Evolutionary conservation across 148 eudicot genomes (phyloP), one percentile per base, ranked within the genome.

Genomic region (Chenopodium berlandieri): DNA sequence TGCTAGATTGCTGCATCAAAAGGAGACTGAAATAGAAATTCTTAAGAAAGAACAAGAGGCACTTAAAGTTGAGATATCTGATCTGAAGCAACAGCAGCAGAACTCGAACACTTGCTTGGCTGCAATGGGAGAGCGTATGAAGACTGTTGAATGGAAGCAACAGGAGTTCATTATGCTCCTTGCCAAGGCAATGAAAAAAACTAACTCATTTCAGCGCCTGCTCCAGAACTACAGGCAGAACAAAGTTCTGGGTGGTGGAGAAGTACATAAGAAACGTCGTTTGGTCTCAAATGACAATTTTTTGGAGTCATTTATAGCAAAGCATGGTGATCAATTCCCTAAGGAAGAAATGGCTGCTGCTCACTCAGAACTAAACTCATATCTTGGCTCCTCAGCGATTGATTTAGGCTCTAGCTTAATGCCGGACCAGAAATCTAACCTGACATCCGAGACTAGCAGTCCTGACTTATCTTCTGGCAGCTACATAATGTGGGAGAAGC

Each of bases 401-500:
- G 84, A 75, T 48, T 71, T 80, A 23, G 81, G 83, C 47, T 46
- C 81, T n/a, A 78, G 76, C 58, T 77, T 82, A 6, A 48, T 37
- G 52, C 63, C 63, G 78, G 86, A 85, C 3, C 86, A 77, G 14
- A 84, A 71, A 71, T 85, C 84, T 1, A 80, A 84, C 71, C 77
- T 48, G 73, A 65, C 68, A 7, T 78, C 89, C 0, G 88, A 78
- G 76, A 85, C 78, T 16, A 75, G 77, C 54, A 78, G 84, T 81
- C n/a, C 79, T 0, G 92, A 86, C 14, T 69, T 83, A 12, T 78
- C 79, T 14, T 75, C 90, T 2, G 93, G 87, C 71, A 89, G 79
- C 77, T 88, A 83, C 60, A 74, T 91, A 22, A 54, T 92, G 83
- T 92, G 93, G 95, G 93, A 91, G 80, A 92, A 90, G 78, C 75